Percentiles rank a stretch among this genome's conserved stretches.
These are phyloP conservation scores for Venturiaceae sp. DNA, from an alignment of 2,329 filamentous ascomycete genomes.

Conservation along the genomic window DNA sequence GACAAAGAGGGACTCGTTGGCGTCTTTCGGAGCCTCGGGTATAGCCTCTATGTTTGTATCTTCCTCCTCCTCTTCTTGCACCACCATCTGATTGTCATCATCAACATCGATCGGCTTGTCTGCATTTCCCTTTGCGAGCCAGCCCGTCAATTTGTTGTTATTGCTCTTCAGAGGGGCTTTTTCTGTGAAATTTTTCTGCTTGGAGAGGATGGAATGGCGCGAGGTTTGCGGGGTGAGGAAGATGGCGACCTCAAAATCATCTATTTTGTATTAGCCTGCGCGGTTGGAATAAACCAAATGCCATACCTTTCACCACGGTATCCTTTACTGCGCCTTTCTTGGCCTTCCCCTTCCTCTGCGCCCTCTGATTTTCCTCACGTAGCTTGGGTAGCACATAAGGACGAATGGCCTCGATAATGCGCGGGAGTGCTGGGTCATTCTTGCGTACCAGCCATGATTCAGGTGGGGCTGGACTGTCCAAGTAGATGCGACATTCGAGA, in stretches of 20 bases:
- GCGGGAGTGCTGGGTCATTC: conserved; percentile 64
- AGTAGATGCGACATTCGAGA: conserved; percentile 92
- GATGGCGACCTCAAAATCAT: conserved; percentile 92
- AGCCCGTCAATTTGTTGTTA: conserved; percentile 35
- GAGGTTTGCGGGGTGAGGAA: conserved; percentile 82
- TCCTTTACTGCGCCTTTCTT: conserved; percentile 79
- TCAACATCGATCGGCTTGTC: conserved; percentile 33
- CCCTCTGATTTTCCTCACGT: conserved; percentile 62
- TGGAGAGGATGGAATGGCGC: conserved; percentile 76
- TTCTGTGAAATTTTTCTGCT: conserved; percentile 62
- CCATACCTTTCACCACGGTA: conserved; percentile 65
- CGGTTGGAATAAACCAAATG: not conserved
- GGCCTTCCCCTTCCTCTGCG: conserved; percentile 50
- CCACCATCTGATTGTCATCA: conserved; percentile 28
- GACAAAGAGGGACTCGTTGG: conserved; percentile 1
- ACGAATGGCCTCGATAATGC: conserved; percentile 75
- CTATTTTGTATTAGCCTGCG: conserved; percentile 32
- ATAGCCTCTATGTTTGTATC: conserved; percentile 30
- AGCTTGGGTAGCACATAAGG: conserved; percentile 85
- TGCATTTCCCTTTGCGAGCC: conserved; percentile 29
- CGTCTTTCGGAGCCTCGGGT: conserved; percentile 11
- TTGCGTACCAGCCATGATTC: conserved; percentile 77
- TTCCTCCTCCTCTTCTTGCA: conserved; percentile 55
- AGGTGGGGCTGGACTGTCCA: conserved; percentile 77
- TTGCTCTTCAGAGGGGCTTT: conserved; percentile 34